Evolutionary conservation across 1,139 yeast species (phyloP).

Genomic region (Petasospora rhodanensis): DNA sequence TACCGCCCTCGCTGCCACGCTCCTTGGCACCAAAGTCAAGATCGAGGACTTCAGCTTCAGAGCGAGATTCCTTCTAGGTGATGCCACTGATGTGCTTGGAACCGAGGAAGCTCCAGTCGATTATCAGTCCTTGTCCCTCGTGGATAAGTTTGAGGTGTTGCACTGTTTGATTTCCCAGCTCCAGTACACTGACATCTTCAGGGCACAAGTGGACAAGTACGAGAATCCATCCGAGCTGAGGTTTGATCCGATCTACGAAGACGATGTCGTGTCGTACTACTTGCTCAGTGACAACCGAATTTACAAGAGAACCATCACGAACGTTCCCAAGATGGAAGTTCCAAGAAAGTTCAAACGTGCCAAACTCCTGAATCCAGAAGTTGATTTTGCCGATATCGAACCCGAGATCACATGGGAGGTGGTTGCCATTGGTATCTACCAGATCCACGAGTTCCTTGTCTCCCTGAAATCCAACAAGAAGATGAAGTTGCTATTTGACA

Average conservation of each 20-base stretch:
- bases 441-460: constrained; percentile 22
- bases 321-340: constrained; percentile 17
- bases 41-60: constrained; percentile 41
- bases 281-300: constrained; percentile 26
- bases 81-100: constrained; percentile 24
- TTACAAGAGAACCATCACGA: constrained; percentile 25
- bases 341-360: constrained; percentile 35
- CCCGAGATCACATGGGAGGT: constrained; percentile 37
- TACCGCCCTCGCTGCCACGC: constrained; percentile 36
- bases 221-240: constrained; percentile 25
- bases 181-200: constrained; percentile 30
- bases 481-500: constrained; percentile 20
- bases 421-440: constrained; percentile 31
- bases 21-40: constrained; percentile 28
- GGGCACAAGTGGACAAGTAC: constrained; percentile 31
- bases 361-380: constrained; percentile 30
- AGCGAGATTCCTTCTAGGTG: constrained; percentile 44
- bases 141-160: constrained; percentile 44
- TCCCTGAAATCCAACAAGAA: constrained; percentile 19
- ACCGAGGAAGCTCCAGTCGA: constrained; percentile 24
- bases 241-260: constrained; percentile 30
- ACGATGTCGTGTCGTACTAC: constrained; percentile 20
- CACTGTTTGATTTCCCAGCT: constrained; percentile 35
- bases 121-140: constrained; percentile 38
- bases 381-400: constrained; percentile 24